A percentile compares a stretch with the other conserved stretches of the same genome.
Evolutionary conservation across 441 rosid species (phyloP).

Genomic region (Raphanus hybrid): DNA sequence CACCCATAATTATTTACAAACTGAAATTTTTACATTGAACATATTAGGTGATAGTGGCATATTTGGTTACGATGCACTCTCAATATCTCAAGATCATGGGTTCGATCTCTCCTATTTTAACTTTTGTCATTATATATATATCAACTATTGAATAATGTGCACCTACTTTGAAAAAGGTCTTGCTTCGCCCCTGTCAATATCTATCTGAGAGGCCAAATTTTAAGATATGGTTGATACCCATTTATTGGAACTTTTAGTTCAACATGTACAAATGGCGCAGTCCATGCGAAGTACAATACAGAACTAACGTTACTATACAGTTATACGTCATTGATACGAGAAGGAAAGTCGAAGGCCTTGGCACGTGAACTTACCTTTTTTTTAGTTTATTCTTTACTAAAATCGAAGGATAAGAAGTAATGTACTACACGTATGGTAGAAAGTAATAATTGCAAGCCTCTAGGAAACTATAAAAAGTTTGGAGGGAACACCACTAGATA

Average conservation of each 20-base stretch:
- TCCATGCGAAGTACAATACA: not conserved
- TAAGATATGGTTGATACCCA: not conserved
- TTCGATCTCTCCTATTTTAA: too few species aligned
- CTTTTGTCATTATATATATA: too few species aligned
- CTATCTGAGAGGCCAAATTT: not conserved
- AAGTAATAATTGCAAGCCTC: constrained; percentile 9
- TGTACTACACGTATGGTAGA: not conserved
- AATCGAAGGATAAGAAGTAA: not conserved
- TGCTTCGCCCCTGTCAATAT: too few species aligned
- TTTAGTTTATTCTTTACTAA: not conserved
- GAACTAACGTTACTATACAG: not conserved
- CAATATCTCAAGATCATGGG: too few species aligned
- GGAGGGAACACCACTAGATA: constrained; percentile 23
- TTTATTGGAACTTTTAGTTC: not conserved
- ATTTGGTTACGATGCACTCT: too few species aligned
- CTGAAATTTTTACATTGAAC: too few species aligned
- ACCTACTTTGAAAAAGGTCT: too few species aligned
- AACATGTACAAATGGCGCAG: not conserved
- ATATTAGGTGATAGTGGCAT: too few species aligned
- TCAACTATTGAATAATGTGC: too few species aligned
- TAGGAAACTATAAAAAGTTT: constrained; percentile 15
- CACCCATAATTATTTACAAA: too few species aligned
- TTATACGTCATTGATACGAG: constrained; percentile 26
- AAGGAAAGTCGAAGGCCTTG: constrained; percentile 15
- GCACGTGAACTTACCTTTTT: constrained; percentile 29